These are phyloP conservation scores for Chrysochromulina parva DNA, from an alignment of 78 protist genomes.

Conservation along the genomic window DNA sequence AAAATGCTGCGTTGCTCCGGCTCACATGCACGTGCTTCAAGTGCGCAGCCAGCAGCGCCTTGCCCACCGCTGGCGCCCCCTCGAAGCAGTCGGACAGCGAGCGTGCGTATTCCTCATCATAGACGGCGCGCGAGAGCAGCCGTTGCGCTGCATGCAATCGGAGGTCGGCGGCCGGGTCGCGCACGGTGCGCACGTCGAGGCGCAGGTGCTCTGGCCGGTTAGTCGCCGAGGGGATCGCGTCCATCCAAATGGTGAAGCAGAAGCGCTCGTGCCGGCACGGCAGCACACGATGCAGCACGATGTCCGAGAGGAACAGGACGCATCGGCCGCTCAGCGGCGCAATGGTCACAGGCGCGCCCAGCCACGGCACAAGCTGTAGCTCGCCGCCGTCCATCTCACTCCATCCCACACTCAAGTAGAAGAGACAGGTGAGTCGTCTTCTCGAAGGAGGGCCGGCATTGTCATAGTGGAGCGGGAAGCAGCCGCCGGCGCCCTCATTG, in stretches of 20 bases:
- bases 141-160: background rate
- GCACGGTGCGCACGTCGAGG: too few species aligned
- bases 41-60: too few species aligned
- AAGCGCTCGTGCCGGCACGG: background rate
- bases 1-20: too few species aligned
- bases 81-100: background rate
- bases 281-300: constrained; percentile 11
- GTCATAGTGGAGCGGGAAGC: constrained; percentile 49
- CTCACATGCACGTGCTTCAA: too few species aligned
- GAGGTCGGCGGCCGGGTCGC: too few species aligned
- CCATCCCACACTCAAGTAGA: background rate
- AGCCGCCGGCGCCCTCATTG: constrained; percentile 30
- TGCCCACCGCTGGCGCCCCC: background rate
- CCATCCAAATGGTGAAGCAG: constrained; percentile 37
- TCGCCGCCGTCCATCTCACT: constrained; percentile 27
- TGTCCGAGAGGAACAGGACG: constrained; percentile 10
- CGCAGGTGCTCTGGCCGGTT: too few species aligned
- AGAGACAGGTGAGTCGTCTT: background rate
- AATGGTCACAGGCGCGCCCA: background rate
- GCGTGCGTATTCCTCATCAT: background rate
- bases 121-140: constrained; percentile 15
- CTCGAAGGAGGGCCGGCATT: background rate
- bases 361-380: background rate
- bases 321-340: background rate
- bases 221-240: background rate